Percentiles rank a stretch among this genome's conserved stretches.
Evolutionary conservation across 1,284 basidiomycete genomes (phyloP).

Genomic region (Boletellus deceptivus): DNA sequence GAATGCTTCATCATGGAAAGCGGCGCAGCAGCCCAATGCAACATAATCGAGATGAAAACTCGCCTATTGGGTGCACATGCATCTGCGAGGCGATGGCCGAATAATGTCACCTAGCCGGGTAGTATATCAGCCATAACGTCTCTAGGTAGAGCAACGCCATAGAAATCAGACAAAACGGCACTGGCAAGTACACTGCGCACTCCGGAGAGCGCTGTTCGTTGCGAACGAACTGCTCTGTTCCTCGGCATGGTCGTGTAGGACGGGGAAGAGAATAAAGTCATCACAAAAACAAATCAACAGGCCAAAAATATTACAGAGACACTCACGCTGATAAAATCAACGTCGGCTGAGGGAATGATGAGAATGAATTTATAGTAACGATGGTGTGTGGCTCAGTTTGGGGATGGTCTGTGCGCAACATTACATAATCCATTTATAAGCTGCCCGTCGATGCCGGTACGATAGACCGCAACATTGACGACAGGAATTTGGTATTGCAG

Average conservation of each 20-base stretch:
- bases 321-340: constrained; percentile 22
- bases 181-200: constrained; percentile 78
- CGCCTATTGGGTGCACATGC: constrained; percentile 17
- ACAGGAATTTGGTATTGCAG: constrained; percentile 6
- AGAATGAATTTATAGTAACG: constrained; percentile 29
- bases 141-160: background rate
- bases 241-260: constrained; percentile 78
- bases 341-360: background rate
- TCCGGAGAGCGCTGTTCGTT: constrained; percentile 62
- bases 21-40: constrained; percentile 20
- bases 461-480: constrained; percentile 20
- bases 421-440: constrained; percentile 30
- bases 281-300: constrained; percentile 34
- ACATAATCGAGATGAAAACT: constrained; percentile 20
- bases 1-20: constrained; percentile 55
- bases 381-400: constrained; percentile 28
- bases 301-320: background rate
- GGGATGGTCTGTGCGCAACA: constrained; percentile 30
- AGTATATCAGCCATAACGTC: constrained; percentile 12
- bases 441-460: background rate
- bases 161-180: constrained; percentile 71
- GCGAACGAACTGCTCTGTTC: constrained; percentile 70
- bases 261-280: constrained; percentile 84
- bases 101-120: constrained; percentile 1
- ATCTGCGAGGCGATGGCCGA: background rate